These are phyloP conservation scores for Vigna trinervia DNA, from an alignment of 306 rosid genomes.

Conservation along the genomic window DNA sequence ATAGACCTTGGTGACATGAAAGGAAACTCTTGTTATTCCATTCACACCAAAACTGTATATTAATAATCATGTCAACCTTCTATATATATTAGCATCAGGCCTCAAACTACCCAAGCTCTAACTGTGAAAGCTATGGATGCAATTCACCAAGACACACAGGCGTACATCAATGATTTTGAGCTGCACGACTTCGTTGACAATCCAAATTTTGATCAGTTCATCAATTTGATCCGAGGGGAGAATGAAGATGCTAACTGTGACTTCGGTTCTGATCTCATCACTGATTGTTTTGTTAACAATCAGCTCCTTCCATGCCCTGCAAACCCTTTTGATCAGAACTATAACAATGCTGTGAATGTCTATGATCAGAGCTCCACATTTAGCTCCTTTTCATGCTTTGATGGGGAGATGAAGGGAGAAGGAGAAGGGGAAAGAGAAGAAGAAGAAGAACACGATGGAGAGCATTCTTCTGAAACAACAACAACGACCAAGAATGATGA, in stretches of 20 bases:
- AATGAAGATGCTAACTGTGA: slow-evolving; percentile 45
- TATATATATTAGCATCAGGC: slow-evolving; percentile 38
- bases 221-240: slow-evolving; percentile 76
- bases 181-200: slow-evolving; percentile 63
- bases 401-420: slow-evolving; percentile 43
- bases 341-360: slow-evolving; percentile 33
- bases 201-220: slow-evolving; percentile 69
- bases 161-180: slow-evolving; percentile 57
- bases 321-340: slow-evolving; percentile 38
- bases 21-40: slow-evolving; percentile 37
- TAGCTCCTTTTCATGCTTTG: slow-evolving; percentile 57
- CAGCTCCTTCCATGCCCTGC: slow-evolving; percentile 40
- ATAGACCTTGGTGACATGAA: background rate
- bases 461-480: slow-evolving; percentile 56
- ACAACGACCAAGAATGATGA: slow-evolving; percentile 7
- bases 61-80: slow-evolving; percentile 34
- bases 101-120: slow-evolving; percentile 34
- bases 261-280: slow-evolving; percentile 59
- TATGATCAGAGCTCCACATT: slow-evolving; percentile 56
- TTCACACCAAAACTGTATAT: slow-evolving; percentile 45
- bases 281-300: slow-evolving; percentile 53
- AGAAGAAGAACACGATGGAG: slow-evolving; percentile 43
- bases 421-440: slow-evolving; percentile 39
- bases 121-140: slow-evolving; percentile 44
- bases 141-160: slow-evolving; percentile 39